Base-by-base conservation (phyloP, 2,329 filamentous ascomycete species). In the Paraphoma chrysanthemicola region DNA sequence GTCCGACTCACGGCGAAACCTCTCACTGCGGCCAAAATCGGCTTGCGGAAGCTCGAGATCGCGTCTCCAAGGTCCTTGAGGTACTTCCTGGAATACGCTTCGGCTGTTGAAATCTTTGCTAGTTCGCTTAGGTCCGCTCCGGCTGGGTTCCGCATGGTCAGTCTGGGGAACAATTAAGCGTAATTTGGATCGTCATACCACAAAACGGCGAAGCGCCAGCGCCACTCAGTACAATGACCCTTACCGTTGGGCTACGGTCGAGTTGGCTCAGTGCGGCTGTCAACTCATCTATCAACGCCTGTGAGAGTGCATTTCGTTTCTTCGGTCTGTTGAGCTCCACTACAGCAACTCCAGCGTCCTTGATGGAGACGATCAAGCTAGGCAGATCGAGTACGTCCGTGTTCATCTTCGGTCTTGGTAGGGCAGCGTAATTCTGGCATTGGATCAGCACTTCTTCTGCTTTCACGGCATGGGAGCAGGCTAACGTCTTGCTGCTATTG, bases 91-190 rank as follows among this genome's bases (percentile, higher is more conserved):
- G 33, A 36, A 14, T 51, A 51, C 48, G 93, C 94, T 62, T 90
- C 83, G 54, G 90, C 86, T 78, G 97, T 97, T 50, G 89, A 92
- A 41, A 97, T 86, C 49, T 90, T 87, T 12, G 90, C 89, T 92
- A 98, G 96, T 80, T 98, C 94, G 80, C 96, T 97, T 81, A 98
- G 97, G 78, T 98, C 94, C 54, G 94, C 94, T 49, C 94, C 94
- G 51, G 94, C 94, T 81, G 59, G 51, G 16, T 16, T 29, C 48
- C 28, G 29, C 31, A 42, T 38, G 48, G 48, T 68, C 45, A 67
- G 53, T 54, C n/a, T 39, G 14, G 31, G 33, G 33, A 36, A 39
- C 30, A 16, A 7, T 60, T 18, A 16, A 31, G 31, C 36, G n/a
- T 28, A 31, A 28, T 12, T 33, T 30, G 14, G 41, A 18, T 14